Evolutionary conservation across 768 basidiomycete species (phyloP), one percentile per base, ranked within the genome.

Genomic region (Kwoniella dejecticola): DNA sequence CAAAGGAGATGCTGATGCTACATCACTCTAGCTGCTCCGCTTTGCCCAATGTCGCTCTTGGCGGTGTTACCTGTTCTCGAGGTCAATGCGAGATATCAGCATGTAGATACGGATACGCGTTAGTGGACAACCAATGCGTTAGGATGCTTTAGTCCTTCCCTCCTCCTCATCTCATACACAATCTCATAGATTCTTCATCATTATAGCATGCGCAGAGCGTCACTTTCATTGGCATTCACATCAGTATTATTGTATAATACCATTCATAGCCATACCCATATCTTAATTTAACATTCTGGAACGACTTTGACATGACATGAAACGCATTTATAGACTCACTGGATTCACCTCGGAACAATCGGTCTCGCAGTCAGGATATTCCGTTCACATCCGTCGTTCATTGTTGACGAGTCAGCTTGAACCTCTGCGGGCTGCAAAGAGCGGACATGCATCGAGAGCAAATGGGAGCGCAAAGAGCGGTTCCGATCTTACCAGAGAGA

Each of bases 21-120:
- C 29, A n/a, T 24, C 0, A 7, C 36, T 23, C 26, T 31, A 60
- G 59, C 31, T 60, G 59, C 33, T 44, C 50, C 17, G 21, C 29
- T 1, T 30, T 60, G 0, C 50, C 41, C 3, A 52, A 52, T 4
- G 59, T 60, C 29, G 59, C 59, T 12, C 27, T 60, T 15, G 59
- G 59, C 4, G 59, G 29, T 2, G 50, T 54, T 11, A 60, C 59
- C 19, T 60, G 59, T 24, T 40, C 50, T 19, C n/a, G 50, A 26
- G 59, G 59, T 6, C 27, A 29, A 30, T 60, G 59, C 23, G 41
- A 52, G 13, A 45, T 60, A 1, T 60, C 52, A 26, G 59, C 59
- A 6, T 60, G 59, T 27, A 60, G 54, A 40, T 33, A 40, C 24
- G 59, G 59, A 17, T 47, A 60, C 44, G 44, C 27, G 12, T 38